Percentiles rank a stretch among this genome's conserved stretches.
These are phyloP conservation scores for Penicillium argentinense DNA, from an alignment of 495 filamentous ascomycete genomes.

Conservation along the genomic window DNA sequence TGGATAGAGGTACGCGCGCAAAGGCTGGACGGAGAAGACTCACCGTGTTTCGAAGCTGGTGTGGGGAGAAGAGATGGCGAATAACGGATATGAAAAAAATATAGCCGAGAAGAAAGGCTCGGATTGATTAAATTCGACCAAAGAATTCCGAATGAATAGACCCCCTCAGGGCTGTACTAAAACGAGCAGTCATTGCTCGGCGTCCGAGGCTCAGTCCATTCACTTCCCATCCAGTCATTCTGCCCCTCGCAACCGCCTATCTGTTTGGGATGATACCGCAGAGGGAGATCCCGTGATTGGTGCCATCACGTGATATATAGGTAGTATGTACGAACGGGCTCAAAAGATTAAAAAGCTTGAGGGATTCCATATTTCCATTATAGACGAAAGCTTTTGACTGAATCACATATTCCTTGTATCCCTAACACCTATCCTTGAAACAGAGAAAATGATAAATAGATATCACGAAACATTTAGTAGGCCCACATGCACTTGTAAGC, in stretches of 20 bases:
- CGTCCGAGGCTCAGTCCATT: not conserved
- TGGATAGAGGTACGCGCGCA: not conserved
- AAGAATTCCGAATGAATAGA: not conserved
- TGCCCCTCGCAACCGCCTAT: not conserved
- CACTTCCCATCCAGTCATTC: not conserved
- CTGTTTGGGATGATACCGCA: not conserved
- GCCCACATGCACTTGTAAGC: constrained; percentile 89
- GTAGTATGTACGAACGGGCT: not conserved
- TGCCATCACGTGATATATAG: not conserved
- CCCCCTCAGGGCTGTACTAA: not conserved
- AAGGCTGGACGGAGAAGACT: not conserved
- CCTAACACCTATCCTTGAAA: constrained; percentile 11
- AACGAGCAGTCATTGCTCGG: no score
- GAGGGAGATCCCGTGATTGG: not conserved
- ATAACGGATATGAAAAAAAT: no score
- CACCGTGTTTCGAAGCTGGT: not conserved
- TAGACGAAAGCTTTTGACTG: not conserved
- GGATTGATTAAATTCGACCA: not conserved
- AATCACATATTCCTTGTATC: not conserved
- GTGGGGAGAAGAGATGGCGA: not conserved
- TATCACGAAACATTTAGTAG: constrained; percentile 39
- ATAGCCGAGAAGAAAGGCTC: not conserved
- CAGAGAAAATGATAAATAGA: not conserved
- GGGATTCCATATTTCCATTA: not conserved
- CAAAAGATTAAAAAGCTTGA: not conserved